phyloP scores from a whole-genome alignment of 352 stramenopile genomes.

The Pythium coloratum region DNA sequence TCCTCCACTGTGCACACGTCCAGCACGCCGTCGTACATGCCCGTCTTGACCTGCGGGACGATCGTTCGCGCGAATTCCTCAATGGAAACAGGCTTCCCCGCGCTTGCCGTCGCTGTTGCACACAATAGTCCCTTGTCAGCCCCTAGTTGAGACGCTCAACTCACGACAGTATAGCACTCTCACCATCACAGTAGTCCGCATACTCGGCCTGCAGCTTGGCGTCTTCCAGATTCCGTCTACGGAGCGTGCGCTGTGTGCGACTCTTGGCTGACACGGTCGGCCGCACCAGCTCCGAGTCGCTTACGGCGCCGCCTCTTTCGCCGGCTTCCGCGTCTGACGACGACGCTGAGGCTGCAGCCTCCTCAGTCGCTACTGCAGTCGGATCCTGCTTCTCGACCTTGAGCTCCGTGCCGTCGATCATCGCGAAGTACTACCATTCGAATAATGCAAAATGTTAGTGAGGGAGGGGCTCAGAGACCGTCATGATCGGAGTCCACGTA shows the following conservation, averaged over 20 bases:
- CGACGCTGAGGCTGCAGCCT: background rate
- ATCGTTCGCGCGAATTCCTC: constrained; percentile 23
- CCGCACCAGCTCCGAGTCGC: constrained; percentile 27
- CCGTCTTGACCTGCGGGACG: constrained; percentile 19
- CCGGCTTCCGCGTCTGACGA: background rate
- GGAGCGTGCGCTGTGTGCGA: constrained; percentile 18
- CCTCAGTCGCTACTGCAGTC: background rate
- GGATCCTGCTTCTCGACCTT: constrained; percentile 20
- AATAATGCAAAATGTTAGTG: too few species aligned
- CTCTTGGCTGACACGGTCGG: constrained; percentile 13
- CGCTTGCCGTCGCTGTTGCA: constrained; percentile 7
- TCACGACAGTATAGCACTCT: background rate
- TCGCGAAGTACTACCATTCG: constrained; percentile 28
- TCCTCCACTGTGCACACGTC: constrained; percentile 9
- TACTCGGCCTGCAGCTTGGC: constrained; percentile 21
- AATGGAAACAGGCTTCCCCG: constrained; percentile 19
- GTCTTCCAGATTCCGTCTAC: constrained; percentile 16
- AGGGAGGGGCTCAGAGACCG: background rate
- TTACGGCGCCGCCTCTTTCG: background rate
- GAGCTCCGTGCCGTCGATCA: constrained; percentile 34
- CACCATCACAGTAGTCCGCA: constrained; percentile 26
- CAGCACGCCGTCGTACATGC: constrained; percentile 25
- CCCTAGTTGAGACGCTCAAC: too few species aligned
- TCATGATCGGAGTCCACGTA: background rate
- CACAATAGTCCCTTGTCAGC: background rate